phyloP scores from a whole-genome alignment of 192 early-diverging fungal species.

The Backusella sp. region DNA sequence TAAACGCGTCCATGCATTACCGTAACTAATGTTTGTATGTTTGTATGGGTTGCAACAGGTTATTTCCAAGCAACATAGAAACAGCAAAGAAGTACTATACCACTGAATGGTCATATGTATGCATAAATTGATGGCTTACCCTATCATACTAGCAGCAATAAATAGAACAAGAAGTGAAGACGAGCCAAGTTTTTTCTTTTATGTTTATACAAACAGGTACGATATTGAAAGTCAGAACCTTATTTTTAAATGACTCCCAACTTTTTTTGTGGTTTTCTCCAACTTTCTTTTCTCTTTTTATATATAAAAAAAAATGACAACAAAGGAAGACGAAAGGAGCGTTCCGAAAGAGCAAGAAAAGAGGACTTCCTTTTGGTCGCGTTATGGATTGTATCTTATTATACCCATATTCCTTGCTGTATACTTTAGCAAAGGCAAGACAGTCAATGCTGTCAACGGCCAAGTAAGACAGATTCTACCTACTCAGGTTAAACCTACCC shows the following conservation, averaged over 20 bases:
- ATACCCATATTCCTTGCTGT: slow-evolving; percentile 5
- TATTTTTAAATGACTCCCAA: neutral
- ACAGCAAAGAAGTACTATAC: no score
- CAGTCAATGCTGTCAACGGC: neutral
- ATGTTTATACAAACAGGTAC: neutral
- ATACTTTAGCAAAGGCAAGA: neutral
- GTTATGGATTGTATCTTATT: neutral
- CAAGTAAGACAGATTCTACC: slow-evolving; percentile 68
- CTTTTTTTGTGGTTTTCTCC: neutral
- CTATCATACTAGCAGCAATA: neutral
- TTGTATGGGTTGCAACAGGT: neutral
- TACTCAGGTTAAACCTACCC: slow-evolving; percentile 74
- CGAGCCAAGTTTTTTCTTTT: neutral
- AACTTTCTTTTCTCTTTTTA: neutral
- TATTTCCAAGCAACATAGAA: neutral
- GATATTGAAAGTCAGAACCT: neutral
- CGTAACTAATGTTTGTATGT: neutral
- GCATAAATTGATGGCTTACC: no score
- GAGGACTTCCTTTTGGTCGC: neutral
- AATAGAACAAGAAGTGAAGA: neutral
- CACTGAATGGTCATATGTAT: no score
- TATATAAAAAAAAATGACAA: neutral
- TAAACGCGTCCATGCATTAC: neutral
- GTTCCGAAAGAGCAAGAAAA: neutral
- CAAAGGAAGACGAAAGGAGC: neutral